Evolutionary conservation across 1,284 basidiomycete species (phyloP).

Genomic region (Bondarzewia mesenterica): DNA sequence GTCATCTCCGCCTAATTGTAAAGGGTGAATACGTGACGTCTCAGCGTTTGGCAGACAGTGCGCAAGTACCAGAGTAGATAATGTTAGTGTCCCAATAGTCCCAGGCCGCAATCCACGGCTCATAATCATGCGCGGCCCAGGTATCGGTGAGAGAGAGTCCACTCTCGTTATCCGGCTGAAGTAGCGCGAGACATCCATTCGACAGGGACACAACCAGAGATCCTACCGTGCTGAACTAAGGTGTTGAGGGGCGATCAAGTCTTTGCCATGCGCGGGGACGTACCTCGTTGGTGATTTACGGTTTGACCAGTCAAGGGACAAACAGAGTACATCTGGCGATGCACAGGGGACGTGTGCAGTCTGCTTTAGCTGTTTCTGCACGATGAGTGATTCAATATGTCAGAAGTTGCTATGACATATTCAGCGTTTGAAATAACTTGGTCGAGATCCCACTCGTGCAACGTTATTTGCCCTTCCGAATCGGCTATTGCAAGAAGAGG

Average conservation of each 20-base stretch:
- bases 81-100: conserved; percentile 75
- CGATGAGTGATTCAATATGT: neutral
- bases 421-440: conserved; percentile 29
- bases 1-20: conserved; percentile 81
- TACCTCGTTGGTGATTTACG: conserved; percentile 32
- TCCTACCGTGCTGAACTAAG: conserved; percentile 34
- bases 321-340: conserved; percentile 55
- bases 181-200: conserved; percentile 59
- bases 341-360: conserved; percentile 50
- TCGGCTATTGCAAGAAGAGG: conserved; percentile 69
- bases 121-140: conserved; percentile 91
- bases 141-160: conserved; percentile 37
- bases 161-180: conserved; percentile 37
- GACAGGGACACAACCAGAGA: conserved; percentile 78
- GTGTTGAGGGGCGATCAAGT: neutral
- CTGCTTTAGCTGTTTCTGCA: conserved; percentile 36
- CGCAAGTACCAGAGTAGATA: conserved; percentile 71
- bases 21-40: too few species aligned
- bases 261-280: neutral
- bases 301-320: conserved; percentile 87
- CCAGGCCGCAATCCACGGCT: conserved; percentile 93
- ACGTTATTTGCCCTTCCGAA: conserved; percentile 70
- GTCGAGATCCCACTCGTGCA: conserved; percentile 48
- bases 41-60: neutral
- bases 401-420: neutral